These are phyloP conservation scores for Parmelia sp. DNA, from an alignment of 495 filamentous ascomycete genomes.

Conservation along the genomic window DNA sequence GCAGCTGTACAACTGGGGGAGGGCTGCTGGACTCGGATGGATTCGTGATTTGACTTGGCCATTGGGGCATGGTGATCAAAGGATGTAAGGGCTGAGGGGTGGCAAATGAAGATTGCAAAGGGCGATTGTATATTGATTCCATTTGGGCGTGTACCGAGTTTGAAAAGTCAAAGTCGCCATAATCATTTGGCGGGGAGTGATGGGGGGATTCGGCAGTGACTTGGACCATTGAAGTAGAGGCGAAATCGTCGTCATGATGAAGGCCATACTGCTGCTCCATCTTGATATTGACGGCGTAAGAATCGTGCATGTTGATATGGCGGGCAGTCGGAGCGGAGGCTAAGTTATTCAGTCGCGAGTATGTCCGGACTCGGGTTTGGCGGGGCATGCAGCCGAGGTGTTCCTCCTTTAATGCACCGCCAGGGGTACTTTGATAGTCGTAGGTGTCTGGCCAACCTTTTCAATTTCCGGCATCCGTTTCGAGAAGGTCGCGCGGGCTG, in stretches of 20 bases:
- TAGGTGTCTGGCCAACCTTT: not conserved
- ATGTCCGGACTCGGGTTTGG: slow-evolving; percentile 7
- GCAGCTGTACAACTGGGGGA: slow-evolving; percentile 25
- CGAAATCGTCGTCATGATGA: slow-evolving; percentile 31
- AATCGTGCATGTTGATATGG: slow-evolving; percentile 30
- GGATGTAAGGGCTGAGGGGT: slow-evolving; percentile 43
- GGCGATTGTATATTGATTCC: slow-evolving; percentile 36
- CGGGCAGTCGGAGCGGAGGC: slow-evolving; percentile 9
- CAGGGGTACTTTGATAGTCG: not conserved
- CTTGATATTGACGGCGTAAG: slow-evolving; percentile 31
- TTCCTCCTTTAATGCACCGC: not conserved
- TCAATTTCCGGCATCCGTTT: slow-evolving; percentile 8
- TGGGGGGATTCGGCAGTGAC: slow-evolving; percentile 26
- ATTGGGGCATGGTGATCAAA: slow-evolving; percentile 43
- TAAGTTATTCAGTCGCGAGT: slow-evolving; percentile 15
- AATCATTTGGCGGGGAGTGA: slow-evolving; percentile 40
- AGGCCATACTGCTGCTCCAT: slow-evolving; percentile 31
- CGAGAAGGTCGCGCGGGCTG: not conserved
- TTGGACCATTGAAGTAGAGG: slow-evolving; percentile 21
- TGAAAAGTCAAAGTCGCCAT: slow-evolving; percentile 37
- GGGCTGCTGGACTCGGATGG: slow-evolving; percentile 39
- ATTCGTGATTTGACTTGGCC: slow-evolving; percentile 48
- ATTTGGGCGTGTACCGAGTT: slow-evolving; percentile 33
- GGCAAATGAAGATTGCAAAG: slow-evolving; percentile 35
- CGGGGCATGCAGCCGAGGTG: slow-evolving; percentile 15